Evolutionary conservation across 352 stramenopile genomes (phyloP).

Genomic region (Phytophthora melonis): DNA sequence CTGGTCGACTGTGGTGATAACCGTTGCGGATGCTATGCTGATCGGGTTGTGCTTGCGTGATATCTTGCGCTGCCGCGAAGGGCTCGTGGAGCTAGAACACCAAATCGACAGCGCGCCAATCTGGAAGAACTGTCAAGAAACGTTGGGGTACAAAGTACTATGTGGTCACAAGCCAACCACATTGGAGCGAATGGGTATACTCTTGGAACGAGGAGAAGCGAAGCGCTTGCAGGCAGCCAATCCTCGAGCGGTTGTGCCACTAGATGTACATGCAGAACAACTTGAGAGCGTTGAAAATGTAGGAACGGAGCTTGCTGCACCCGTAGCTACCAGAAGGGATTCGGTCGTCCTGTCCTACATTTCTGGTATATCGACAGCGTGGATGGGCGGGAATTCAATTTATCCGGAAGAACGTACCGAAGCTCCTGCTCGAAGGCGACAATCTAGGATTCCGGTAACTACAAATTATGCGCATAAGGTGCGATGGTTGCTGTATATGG

Average conservation of each 20-base stretch:
- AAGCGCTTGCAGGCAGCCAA: not conserved
- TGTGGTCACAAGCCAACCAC: not conserved
- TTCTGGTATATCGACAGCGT: not conserved
- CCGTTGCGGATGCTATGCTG: not conserved
- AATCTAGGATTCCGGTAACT: not conserved
- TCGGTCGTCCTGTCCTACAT: not conserved
- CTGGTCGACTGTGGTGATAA: not conserved
- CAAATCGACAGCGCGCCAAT: not conserved
- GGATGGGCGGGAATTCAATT: not conserved
- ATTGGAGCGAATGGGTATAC: not conserved
- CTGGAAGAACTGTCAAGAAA: not conserved
- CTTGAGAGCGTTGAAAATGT: not conserved
- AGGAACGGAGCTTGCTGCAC: not conserved
- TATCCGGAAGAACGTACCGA: not conserved
- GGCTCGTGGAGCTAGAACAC: not conserved
- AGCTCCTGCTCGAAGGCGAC: not conserved
- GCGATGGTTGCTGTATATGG: not conserved
- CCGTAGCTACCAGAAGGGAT: not conserved
- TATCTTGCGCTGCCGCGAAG: not conserved
- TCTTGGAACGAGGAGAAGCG: not conserved
- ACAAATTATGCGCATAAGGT: not conserved
- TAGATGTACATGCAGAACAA: too few relatives aligned
- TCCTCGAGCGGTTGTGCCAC: not conserved
- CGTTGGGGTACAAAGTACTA: not conserved
- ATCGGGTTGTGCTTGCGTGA: not conserved